A percentile compares a stretch with the other conserved stretches of the same genome.
Conservation (phyloP, 2,329 filamentous ascomycete genomes). For the Aphanocladium album region DNA sequence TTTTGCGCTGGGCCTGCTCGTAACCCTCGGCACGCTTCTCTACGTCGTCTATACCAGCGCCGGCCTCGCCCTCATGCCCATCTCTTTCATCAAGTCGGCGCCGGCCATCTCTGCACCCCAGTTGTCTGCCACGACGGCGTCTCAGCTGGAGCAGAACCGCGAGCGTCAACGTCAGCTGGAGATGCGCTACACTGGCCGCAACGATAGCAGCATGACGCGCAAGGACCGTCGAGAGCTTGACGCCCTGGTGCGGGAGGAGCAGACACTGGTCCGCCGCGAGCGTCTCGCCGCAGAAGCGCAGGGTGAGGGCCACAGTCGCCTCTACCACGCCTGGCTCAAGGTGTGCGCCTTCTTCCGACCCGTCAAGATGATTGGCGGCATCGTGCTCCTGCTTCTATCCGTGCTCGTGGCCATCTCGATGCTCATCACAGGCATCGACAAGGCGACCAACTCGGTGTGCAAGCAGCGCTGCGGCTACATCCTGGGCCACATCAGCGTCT, state of each 20-base stretch:
- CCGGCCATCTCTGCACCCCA: conserved; percentile 80
- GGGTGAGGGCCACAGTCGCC: conserved; percentile 68
- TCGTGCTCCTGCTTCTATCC: conserved; percentile 69
- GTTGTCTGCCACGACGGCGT: conserved; percentile 68
- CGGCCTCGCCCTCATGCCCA: conserved; percentile 81
- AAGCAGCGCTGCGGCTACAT: conserved; percentile 89
- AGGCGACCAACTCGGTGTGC: conserved; percentile 92
- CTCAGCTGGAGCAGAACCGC: conserved; percentile 79
- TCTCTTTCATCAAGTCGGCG: conserved; percentile 87
- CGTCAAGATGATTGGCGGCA: conserved; percentile 79
- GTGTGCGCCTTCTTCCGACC: conserved; percentile 78
- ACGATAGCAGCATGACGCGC: conserved; percentile 67
- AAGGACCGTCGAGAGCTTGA: conserved; percentile 90
- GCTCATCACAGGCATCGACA: conserved; percentile 93
- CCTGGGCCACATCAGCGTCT: conserved; percentile 78
- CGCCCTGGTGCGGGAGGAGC: conserved; percentile 79
- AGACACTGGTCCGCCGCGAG: conserved; percentile 84
- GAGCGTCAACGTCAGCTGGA: conserved; percentile 91
- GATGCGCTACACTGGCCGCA: conserved; percentile 71
- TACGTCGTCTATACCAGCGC: conserved; percentile 86
- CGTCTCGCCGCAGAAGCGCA: conserved; percentile 77
- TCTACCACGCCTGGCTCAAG: conserved; percentile 75
- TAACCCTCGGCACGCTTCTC: conserved; percentile 78
- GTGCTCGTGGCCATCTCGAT: conserved; percentile 83
- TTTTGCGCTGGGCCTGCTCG: conserved; percentile 82